These are phyloP conservation scores for Xenoacremonium recifei DNA, from an alignment of 2,329 filamentous ascomycete species.

Conservation along the genomic window DNA sequence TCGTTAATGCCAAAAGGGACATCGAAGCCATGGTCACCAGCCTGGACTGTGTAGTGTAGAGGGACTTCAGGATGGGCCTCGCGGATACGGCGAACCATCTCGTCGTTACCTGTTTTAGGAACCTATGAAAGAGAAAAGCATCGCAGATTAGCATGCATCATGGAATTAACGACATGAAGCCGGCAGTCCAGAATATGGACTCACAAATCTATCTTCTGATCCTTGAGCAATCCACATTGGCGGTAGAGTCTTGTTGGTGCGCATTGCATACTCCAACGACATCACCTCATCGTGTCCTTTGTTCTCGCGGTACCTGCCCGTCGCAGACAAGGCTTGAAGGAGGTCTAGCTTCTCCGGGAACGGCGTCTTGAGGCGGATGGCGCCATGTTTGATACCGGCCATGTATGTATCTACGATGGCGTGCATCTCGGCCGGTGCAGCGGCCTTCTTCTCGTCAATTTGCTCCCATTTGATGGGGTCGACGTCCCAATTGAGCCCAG, in stretches of 20 bases:
- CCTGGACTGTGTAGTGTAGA: background rate
- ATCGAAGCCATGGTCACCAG: background rate
- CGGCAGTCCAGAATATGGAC: background rate
- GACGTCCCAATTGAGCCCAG: too few relatives aligned
- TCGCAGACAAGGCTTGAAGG: background rate
- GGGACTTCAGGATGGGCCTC: background rate
- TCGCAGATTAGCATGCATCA: background rate
- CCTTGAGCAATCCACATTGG: background rate
- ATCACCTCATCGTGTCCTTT: background rate
- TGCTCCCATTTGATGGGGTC: too few relatives aligned
- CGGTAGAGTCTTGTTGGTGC: background rate
- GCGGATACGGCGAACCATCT: background rate
- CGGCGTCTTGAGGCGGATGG: background rate
- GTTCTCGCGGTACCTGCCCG: background rate
- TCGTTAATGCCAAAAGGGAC: background rate
- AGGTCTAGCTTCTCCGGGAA: background rate
- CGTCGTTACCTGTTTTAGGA: background rate
- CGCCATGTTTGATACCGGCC: background rate
- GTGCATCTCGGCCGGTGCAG: background rate
- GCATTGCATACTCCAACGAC: background rate
- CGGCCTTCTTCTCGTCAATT: too few relatives aligned
- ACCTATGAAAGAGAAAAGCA: background rate
- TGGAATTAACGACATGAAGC: background rate
- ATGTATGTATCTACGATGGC: background rate
- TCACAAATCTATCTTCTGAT: too few relatives aligned